A percentile compares a stretch with the other conserved stretches of the same genome.
These are phyloP conservation scores for Nicotiana rustica DNA, from an alignment of 305 asterid species.

Conservation along the genomic window DNA sequence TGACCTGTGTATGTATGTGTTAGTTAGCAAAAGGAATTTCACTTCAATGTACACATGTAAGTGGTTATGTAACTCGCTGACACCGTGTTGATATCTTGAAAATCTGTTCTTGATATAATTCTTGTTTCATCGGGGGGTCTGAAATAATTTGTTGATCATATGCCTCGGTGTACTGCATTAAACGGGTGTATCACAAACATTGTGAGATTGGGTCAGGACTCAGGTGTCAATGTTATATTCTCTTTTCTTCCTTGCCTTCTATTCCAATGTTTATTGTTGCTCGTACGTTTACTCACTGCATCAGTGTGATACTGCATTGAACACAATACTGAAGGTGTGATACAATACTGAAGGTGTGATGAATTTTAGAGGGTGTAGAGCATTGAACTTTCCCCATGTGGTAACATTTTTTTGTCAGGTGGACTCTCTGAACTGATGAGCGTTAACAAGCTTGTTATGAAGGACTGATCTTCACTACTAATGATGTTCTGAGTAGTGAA, in stretches of 20 bases:
- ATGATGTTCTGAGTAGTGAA: background rate
- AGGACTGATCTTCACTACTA: conserved; percentile 3
- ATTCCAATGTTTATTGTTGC: background rate
- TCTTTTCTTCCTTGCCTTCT: background rate
- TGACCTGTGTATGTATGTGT: background rate
- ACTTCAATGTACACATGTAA: background rate
- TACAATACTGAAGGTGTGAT: background rate
- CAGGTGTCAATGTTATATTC: background rate
- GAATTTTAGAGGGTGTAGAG: conserved; percentile 19
- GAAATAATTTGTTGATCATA: background rate
- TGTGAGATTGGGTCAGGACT: background rate
- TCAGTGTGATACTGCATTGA: background rate
- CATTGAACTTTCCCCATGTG: background rate
- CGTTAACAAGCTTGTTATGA: conserved; percentile 1
- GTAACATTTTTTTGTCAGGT: background rate
- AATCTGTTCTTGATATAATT: conserved; percentile 10
- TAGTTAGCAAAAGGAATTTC: conserved; percentile 18
- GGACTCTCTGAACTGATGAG: background rate
- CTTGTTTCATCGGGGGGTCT: background rate
- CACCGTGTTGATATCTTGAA: background rate
- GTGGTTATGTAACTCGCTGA: background rate
- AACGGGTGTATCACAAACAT: background rate
- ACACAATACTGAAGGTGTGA: no score
- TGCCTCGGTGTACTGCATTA: background rate
- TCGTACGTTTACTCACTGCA: background rate